A percentile compares a stretch with the other conserved stretches of the same genome.
phyloP scores from a whole-genome alignment of 345 rosid genomes.

The Aquilaria sinensis region DNA sequence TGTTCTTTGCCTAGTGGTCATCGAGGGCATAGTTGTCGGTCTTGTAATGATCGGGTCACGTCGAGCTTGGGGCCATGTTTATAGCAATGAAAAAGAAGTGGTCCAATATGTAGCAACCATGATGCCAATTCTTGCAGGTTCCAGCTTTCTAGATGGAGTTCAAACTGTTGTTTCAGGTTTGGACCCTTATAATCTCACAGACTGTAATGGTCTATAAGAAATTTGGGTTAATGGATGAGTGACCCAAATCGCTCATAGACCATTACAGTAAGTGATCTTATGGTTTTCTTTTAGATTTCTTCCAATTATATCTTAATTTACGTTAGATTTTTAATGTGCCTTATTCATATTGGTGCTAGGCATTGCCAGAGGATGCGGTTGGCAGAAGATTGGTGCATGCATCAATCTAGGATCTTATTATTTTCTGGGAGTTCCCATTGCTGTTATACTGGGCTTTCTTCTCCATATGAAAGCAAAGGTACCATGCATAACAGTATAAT shows the following conservation, averaged over 20 bases:
- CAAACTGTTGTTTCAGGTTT: slow-evolving; percentile 5
- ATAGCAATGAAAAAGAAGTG: slow-evolving; percentile 29
- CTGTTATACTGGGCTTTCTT: slow-evolving; percentile 34
- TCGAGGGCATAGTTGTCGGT: slow-evolving; percentile 24
- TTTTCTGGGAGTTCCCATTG: slow-evolving; percentile 46
- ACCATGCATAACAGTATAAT: no score
- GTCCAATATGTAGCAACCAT: slow-evolving; percentile 25
- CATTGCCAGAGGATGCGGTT: slow-evolving; percentile 58
- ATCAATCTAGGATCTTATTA: slow-evolving; percentile 58
- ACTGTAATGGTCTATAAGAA: no score
- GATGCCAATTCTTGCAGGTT: slow-evolving; percentile 35
- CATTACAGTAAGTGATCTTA: no score
- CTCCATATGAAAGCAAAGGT: slow-evolving; percentile 27
- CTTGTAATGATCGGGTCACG: slow-evolving; percentile 23
- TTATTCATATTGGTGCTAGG: slow-evolving; percentile 21
- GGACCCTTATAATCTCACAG: no score
- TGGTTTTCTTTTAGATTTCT: background rate
- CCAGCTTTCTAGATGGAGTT: slow-evolving; percentile 31
- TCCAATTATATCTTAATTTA: background rate
- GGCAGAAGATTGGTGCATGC: slow-evolving; percentile 60
- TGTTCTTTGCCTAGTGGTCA: slow-evolving; percentile 9
- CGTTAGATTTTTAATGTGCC: background rate
- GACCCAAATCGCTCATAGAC: no score
- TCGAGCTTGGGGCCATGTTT: slow-evolving; percentile 28
- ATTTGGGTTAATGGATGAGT: no score